Percentiles rank a stretch among this genome's conserved stretches.
Evolutionary conservation across 306 rosid species (phyloP).

Genomic region (Fagus crenata): DNA sequence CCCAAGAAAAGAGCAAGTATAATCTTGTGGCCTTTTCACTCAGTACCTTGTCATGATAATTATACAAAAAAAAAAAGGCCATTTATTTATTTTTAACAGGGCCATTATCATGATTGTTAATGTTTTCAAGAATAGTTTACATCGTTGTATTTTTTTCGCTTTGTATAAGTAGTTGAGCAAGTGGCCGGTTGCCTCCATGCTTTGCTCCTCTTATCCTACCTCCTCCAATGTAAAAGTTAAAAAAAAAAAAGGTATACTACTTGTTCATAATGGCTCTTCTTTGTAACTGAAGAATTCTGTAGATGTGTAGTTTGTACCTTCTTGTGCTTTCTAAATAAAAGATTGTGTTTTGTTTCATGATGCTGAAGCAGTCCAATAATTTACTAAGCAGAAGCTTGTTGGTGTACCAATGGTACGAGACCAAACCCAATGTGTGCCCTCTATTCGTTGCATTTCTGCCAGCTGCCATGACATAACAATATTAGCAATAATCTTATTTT

Average conservation of each 20-base stretch:
- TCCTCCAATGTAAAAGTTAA: not conserved
- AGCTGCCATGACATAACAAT: conserved; percentile 47
- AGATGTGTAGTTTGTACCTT: not conserved
- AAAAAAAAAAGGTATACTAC: not conserved
- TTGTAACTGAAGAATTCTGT: not conserved
- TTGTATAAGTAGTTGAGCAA: not conserved
- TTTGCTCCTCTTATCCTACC: not conserved
- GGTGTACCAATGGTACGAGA: conserved; percentile 82
- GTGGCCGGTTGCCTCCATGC: not conserved
- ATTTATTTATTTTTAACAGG: not conserved
- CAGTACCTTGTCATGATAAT: not conserved
- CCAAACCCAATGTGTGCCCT: conserved; percentile 70
- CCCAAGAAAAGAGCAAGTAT: not conserved
- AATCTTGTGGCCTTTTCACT: not conserved
- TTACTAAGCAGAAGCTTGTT: conserved; percentile 62
- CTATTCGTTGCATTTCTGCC: conserved; percentile 63
- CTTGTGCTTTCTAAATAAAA: not conserved
- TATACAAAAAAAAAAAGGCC: not conserved
- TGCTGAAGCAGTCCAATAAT: conserved; percentile 66
- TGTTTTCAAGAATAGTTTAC: not conserved
- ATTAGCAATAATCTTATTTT: conserved; percentile 23
- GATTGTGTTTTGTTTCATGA: conserved; percentile 34
- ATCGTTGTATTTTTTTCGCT: not conserved
- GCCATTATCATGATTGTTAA: not conserved
- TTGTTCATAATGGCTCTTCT: conserved; percentile 26